Conservation (phyloP, 2,329 filamentous ascomycete genomes). For the Teratosphaeria pseudoeucalypti region DNA sequence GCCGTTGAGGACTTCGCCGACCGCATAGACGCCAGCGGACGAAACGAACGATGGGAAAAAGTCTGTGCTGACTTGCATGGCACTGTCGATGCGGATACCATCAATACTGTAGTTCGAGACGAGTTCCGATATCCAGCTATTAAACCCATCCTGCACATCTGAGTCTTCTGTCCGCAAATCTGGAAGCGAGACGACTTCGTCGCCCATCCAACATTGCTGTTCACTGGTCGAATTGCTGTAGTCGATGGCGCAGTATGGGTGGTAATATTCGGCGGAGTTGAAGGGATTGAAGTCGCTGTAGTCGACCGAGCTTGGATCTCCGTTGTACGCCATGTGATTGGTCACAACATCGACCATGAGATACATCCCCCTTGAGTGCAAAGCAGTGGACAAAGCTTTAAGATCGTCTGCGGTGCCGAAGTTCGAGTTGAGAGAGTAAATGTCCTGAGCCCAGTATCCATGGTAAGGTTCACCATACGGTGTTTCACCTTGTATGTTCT, state of each 20-base stretch:
- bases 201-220: slow-evolving; percentile 2
- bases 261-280: slow-evolving; percentile 32
- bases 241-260: slow-evolving; percentile 36
- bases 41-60: background rate
- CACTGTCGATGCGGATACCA: slow-evolving; percentile 26
- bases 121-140: slow-evolving; percentile 30
- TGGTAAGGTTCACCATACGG: slow-evolving; percentile 34
- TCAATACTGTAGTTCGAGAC: slow-evolving; percentile 34
- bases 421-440: slow-evolving; percentile 35
- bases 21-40: slow-evolving; percentile 14
- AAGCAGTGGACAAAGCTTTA: slow-evolving; percentile 30
- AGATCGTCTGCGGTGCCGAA: slow-evolving; percentile 38
- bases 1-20: slow-evolving; percentile 8
- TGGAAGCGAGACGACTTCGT: slow-evolving; percentile 21
- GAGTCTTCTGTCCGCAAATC: slow-evolving; percentile 37
- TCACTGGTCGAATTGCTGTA: slow-evolving; percentile 33
- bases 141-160: slow-evolving; percentile 33
- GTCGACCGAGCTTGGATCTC: slow-evolving; percentile 17
- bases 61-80: slow-evolving; percentile 11
- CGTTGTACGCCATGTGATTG: slow-evolving; percentile 32
- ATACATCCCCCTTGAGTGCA: slow-evolving; percentile 38
- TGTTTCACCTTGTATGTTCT: slow-evolving; percentile 30
- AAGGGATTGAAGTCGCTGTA: slow-evolving; percentile 30
- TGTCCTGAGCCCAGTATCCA: slow-evolving; percentile 37
- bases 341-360: slow-evolving; percentile 41